Conservation (phyloP, 176 grass and related monocot genomes). For the Carex myosuroides region DNA sequence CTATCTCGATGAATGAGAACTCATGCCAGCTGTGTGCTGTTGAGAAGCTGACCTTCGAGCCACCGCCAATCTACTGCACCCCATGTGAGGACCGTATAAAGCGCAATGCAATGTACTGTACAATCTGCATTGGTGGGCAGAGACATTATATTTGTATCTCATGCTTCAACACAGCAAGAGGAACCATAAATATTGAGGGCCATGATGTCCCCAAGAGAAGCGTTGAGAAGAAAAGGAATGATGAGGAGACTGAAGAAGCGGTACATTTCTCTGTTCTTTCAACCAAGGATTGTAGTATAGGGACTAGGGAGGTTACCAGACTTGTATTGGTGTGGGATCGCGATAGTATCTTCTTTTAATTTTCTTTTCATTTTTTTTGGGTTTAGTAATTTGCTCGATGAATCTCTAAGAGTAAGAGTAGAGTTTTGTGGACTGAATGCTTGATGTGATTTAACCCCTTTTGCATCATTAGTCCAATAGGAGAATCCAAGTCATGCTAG, state of each 20-base stretch:
- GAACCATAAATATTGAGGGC: conserved; percentile 77
- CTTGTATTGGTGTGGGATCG: neutral
- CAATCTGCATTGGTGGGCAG: conserved; percentile 65
- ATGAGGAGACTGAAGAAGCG: conserved; percentile 99
- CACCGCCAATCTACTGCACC: conserved; percentile 97
- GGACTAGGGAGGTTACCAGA: neutral
- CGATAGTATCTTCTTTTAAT: neutral
- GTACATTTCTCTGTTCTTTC: conserved; percentile 30
- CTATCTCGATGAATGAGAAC: conserved; percentile 89
- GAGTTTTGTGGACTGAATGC: too few species aligned
- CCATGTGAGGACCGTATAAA: conserved; percentile 91
- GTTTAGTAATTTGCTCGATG: neutral
- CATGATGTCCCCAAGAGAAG: conserved; percentile 45
- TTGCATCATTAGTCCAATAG: too few species aligned
- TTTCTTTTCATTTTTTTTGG: neutral
- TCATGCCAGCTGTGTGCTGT: conserved; percentile 96
- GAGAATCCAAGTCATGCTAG: neutral
- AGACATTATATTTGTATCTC: conserved; percentile 84
- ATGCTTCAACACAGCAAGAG: conserved; percentile 83
- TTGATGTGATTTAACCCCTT: too few species aligned
- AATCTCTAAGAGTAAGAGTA: too few species aligned
- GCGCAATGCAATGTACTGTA: conserved; percentile 83
- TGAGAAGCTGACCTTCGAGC: conserved; percentile 97
- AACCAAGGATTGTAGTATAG: neutral
- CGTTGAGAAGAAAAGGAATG: conserved; percentile 91